Evolutionary conservation across 176 grass and related monocot species (phyloP).

Genomic region (Eremochloa ophiuroides): DNA sequence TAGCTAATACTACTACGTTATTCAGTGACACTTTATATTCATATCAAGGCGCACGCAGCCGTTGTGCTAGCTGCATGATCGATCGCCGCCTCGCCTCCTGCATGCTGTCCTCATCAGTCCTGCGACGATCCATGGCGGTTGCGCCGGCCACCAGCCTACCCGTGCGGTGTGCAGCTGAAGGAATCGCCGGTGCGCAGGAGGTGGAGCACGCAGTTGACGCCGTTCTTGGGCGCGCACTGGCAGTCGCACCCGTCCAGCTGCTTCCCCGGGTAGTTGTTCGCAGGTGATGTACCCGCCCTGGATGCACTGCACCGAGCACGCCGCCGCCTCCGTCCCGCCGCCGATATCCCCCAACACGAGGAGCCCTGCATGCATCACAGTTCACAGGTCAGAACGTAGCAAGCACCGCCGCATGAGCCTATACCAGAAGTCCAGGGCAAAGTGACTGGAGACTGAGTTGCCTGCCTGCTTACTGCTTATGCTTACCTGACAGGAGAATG

Average conservation of each 20-base stretch:
- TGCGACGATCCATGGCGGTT: too few relatives aligned
- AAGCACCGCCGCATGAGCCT: too few relatives aligned
- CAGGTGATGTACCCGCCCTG: conserved; percentile 44
- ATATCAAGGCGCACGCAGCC: too few relatives aligned
- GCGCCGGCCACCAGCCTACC: too few relatives aligned
- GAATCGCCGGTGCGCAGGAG: not conserved
- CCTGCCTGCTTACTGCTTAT: too few relatives aligned
- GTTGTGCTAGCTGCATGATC: too few relatives aligned
- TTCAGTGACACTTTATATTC: too few relatives aligned
- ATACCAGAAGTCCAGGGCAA: too few relatives aligned
- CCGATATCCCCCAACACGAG: not conserved
- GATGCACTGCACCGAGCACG: conserved; percentile 10
- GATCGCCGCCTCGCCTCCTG: not conserved
- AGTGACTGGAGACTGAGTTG: too few relatives aligned
- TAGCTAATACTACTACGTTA: not conserved
- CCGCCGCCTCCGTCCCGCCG: not conserved
- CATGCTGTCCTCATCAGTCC: too few relatives aligned
- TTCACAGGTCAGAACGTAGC: too few relatives aligned
- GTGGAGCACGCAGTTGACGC: conserved; percentile 34
- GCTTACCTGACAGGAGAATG: conserved; percentile 31
- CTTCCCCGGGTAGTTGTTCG: conserved; percentile 24
- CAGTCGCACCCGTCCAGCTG: conserved; percentile 28
- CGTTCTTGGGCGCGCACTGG: conserved; percentile 23
- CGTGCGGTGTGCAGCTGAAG: not conserved
- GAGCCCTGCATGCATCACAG: conserved; percentile 11